Conservation (phyloP, 208 protist genomes). For the Crithidia acanthocephali region DNA sequence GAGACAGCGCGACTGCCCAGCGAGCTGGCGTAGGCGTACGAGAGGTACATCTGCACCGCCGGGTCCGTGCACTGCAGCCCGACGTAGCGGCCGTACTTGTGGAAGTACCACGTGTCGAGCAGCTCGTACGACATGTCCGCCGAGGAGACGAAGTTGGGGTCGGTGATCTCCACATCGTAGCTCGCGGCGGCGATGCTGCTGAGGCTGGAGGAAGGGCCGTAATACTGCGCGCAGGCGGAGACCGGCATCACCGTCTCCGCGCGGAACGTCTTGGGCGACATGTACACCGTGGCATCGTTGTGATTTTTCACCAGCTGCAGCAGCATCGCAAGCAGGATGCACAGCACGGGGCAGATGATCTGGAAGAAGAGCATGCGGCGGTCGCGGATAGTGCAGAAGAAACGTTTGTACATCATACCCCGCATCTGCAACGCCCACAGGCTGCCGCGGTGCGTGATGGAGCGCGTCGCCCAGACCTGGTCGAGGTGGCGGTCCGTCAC, state of each 20-base stretch:
- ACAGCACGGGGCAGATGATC: slow-evolving; percentile 66
- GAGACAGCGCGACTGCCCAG: slow-evolving; percentile 16
- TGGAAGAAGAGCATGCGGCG: slow-evolving; percentile 68
- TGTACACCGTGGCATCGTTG: slow-evolving; percentile 20
- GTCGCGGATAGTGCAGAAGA: slow-evolving; percentile 66
- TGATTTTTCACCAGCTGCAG: slow-evolving; percentile 43
- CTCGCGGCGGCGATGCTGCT: neutral
- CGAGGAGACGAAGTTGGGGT: slow-evolving; percentile 29
- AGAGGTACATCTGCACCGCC: neutral
- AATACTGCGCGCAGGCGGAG: slow-evolving; percentile 30
- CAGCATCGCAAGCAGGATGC: slow-evolving; percentile 67
- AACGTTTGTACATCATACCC: slow-evolving; percentile 63
- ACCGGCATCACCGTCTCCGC: slow-evolving; percentile 20
- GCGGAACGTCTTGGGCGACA: slow-evolving; percentile 31
- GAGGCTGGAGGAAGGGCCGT: slow-evolving; percentile 13
- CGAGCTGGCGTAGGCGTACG: slow-evolving; percentile 23
- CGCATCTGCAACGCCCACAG: slow-evolving; percentile 42
- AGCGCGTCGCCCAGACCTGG: slow-evolving; percentile 24
- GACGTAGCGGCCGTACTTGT: slow-evolving; percentile 31
- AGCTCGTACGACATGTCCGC: slow-evolving; percentile 32
- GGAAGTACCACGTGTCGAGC: slow-evolving; percentile 44
- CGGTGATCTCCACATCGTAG: slow-evolving; percentile 12
- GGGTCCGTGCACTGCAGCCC: slow-evolving; percentile 41
- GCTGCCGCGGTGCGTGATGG: neutral
- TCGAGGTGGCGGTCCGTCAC: slow-evolving; percentile 22